phyloP scores from a whole-genome alignment of 768 basidiomycete genomes.

The Kondoa subrosea region DNA sequence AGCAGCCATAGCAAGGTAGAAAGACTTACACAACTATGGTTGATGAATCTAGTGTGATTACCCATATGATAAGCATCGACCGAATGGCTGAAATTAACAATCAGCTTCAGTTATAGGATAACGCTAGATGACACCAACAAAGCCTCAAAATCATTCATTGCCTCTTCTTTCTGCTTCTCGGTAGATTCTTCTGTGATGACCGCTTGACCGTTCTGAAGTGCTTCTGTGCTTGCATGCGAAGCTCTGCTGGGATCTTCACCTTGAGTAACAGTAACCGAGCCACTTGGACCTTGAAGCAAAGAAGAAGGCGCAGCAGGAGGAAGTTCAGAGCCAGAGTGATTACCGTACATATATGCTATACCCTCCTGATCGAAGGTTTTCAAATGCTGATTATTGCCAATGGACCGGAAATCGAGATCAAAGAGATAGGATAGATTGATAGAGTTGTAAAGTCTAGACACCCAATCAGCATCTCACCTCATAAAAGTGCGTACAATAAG shows the following conservation, averaged over 20 bases:
- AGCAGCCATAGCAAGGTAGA: not conserved
- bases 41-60: not conserved
- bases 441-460: not conserved
- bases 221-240: not conserved
- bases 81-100: not conserved
- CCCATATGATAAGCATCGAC: not conserved
- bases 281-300: not conserved
- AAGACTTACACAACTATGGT: not conserved
- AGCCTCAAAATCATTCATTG: not conserved
- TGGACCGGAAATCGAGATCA: constrained; percentile 1
- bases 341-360: not conserved
- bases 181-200: no score
- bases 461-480: not conserved
- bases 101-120: not conserved
- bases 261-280: not conserved
- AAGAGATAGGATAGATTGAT: constrained; percentile 5
- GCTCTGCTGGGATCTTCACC: not conserved
- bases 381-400: constrained; percentile 4
- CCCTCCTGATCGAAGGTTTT: not conserved
- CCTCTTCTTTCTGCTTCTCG: not conserved
- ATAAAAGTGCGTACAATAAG: not conserved
- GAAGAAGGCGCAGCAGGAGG: not conserved
- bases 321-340: not conserved
- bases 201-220: no score
- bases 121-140: not conserved